Percentiles rank a stretch among this genome's conserved stretches.
Conservation (phyloP, 805 yeast genomes). For the Lipomyces mesembrius region DNA sequence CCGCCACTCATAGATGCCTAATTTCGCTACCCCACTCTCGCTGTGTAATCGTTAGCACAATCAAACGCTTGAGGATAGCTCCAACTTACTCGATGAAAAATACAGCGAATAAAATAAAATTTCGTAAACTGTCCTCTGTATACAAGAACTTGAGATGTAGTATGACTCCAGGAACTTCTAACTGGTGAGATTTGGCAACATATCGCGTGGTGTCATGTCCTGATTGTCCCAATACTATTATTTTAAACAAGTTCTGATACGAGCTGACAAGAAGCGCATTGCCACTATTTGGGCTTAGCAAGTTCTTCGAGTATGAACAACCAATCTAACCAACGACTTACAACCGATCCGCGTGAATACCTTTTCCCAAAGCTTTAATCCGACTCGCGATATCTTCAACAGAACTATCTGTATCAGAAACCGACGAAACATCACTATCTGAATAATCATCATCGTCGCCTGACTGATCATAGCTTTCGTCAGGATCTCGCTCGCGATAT, state of each 20-base stretch:
- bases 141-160: conserved; percentile 25
- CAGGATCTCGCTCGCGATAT: neutral
- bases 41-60: conserved; percentile 1
- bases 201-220: conserved; percentile 5
- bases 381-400: conserved; percentile 18
- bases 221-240: conserved; percentile 8
- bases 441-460: conserved; percentile 3
- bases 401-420: neutral
- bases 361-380: conserved; percentile 25
- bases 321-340: neutral
- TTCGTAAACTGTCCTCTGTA: neutral
- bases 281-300: conserved; percentile 8
- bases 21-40: conserved; percentile 14
- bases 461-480: neutral
- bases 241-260: conserved; percentile 25
- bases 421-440: neutral
- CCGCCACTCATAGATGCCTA: conserved; percentile 21
- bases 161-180: conserved; percentile 30
- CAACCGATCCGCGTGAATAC: conserved; percentile 9
- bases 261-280: conserved; percentile 18
- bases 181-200: conserved; percentile 17
- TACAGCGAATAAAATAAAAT: conserved; percentile 14
- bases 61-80: neutral
- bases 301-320: neutral
- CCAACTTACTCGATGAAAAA: conserved; percentile 8